Evolutionary conservation across 768 basidiomycete genomes (phyloP), one percentile per base, ranked within the genome.

Genomic region (Leccinum disarticulatum): DNA sequence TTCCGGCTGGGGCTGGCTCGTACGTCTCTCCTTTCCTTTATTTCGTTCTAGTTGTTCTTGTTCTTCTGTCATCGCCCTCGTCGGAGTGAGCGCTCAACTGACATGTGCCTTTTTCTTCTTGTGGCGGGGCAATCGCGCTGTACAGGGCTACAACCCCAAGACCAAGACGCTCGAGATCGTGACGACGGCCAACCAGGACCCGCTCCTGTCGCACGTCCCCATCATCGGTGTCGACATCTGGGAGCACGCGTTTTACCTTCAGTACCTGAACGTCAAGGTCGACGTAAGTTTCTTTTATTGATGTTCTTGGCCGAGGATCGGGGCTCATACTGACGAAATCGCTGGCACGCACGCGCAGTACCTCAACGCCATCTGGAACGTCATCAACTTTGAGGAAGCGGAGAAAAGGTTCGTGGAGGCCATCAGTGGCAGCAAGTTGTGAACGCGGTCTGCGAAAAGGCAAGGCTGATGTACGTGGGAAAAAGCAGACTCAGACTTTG

Each of bases 161-260:
- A 84, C 77, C 63, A 85, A 86, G 76, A 80, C 79, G 66, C 86
- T 99, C 58, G 94, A 96, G 80, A 84, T 97, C 65, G 77, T 84
- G 54, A 95, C 97, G 47, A 98, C 97, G 33, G 74, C 93, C 6
- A 98, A 99, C 84, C 97, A 99, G 80, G 95, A 98, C 73, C 95
- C 95, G 60, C 82, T 95, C 53, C 76, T 93, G 64, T 73, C 77
- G 50, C 87, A 86, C 70, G 76, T 84, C 56, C 92, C 94, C 56
- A 83, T 97, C 77, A 90, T 95, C 66, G 93, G 94, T 48, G 88
- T 97, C 66, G 94, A 95, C 64, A 86, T 95, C 70, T 96, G 94
- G 94, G 93, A 96, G 77, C 94, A 95, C 70, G 92, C 93, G 55
- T 93, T 94, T 81, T 98, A 96, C 79, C 84, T 96, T 67, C 93